Base-by-base conservation (phyloP, 768 basidiomycete species). In the Aureoboletus auriporus region DNA sequence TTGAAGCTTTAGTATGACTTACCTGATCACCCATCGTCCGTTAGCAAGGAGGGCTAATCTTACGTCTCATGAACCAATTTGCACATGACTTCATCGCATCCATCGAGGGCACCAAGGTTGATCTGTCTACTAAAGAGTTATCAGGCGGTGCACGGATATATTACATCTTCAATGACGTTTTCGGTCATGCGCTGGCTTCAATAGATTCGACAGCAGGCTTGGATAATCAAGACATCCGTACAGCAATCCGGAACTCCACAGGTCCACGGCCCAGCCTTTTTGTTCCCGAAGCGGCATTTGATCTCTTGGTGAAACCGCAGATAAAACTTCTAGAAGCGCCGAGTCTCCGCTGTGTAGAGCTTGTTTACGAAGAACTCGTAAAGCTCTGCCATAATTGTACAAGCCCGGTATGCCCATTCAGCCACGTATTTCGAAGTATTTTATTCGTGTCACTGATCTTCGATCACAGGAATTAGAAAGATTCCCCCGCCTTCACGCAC, bases 361-460 rank as follows among this genome's bases (percentile, higher is more conserved):
- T 99, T 58, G 96, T 99, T 8, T 99, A 99, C 65, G 96, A 99
- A 67, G 96, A 99, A 68, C 73, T 99, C 46, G 97, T 99, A 55
- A 98, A 98, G 75, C 94, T 99, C 39, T 98, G 96, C 68, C 96
- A 99, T 65, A 98, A 95, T 62, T 97, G 95, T 70, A 96, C 95
- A 4, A 89, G 89, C 65, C 66, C 79, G 43, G 93, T 94, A 62
- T 63, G 82, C 69, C 23, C n/a, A 33, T 42, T 42, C 30, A 16
- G 27, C 28, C 8, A 31, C 28, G n/a, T 30, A n/a, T 29, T n/a
- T 45, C 17, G 6, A 37, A 38, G n/a, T 27, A 12, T 30, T 38
- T 35, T 30, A 27, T 39, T 37, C 31, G 26, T 46, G 10, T 55
- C 16, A 48, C 59, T 64, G 42, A 61, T 47, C 33, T 42, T 34